A percentile compares a stretch with the other conserved stretches of the same genome.
Evolutionary conservation across 1,284 basidiomycete species (phyloP).

Genomic region (Austroboletus rostrupii): DNA sequence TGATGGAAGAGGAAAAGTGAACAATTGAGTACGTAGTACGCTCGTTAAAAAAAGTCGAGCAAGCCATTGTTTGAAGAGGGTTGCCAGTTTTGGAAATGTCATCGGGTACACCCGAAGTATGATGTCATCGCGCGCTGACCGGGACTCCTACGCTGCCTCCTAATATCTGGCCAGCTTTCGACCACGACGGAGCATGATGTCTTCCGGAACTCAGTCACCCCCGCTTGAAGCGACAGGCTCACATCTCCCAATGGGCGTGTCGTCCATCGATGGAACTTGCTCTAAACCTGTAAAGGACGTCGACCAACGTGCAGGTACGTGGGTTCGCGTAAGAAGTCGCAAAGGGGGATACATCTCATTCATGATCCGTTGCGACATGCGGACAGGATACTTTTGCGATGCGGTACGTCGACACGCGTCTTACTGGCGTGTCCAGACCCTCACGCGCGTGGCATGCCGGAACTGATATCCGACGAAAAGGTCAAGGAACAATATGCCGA

Average conservation of each 20-base stretch:
- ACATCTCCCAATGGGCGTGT: constrained; percentile 45
- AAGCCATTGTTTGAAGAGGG: not conserved
- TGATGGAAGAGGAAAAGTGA: not conserved
- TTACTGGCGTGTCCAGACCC: not conserved
- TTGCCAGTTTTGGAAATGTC: constrained; percentile 17
- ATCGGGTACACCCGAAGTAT: constrained; percentile 24
- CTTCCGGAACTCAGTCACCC: constrained; percentile 45
- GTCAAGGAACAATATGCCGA: constrained; percentile 24
- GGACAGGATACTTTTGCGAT: constrained; percentile 29
- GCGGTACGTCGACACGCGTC: constrained; percentile 14
- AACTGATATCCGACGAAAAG: constrained; percentile 3
- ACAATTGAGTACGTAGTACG: too few species aligned
- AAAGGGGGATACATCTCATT: not conserved
- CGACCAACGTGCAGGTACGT: constrained; percentile 31
- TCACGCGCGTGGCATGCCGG: not conserved
- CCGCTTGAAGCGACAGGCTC: constrained; percentile 47
- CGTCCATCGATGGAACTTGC: constrained; percentile 40
- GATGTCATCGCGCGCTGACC: constrained; percentile 23
- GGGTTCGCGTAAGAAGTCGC: not conserved
- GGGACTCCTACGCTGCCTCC: not conserved
- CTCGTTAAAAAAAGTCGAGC: too few species aligned
- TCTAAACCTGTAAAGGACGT: constrained; percentile 28
- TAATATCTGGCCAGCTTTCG: not conserved
- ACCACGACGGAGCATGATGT: constrained; percentile 14
- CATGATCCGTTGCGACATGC: not conserved